A percentile compares a stretch with the other conserved stretches of the same genome.
phyloP scores from a whole-genome alignment of 2,329 filamentous ascomycete species.

The Fusarium zealandicum region DNA sequence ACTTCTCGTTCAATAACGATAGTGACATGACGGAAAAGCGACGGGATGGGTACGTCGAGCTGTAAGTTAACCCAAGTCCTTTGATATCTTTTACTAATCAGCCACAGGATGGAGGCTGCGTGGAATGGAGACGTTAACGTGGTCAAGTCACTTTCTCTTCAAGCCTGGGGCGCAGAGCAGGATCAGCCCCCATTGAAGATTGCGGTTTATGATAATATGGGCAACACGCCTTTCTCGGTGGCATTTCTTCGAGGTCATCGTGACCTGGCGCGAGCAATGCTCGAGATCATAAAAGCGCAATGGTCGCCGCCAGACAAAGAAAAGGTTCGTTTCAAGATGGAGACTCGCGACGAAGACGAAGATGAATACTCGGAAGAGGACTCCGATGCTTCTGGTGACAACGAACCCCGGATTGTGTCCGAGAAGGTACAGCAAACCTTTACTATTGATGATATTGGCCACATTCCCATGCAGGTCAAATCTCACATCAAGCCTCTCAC shows the following conservation, averaged over 20 bases:
- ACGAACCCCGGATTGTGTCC: constrained; percentile 54
- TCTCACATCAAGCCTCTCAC: constrained; percentile 64
- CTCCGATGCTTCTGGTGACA: constrained; percentile 42
- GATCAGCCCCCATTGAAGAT: constrained; percentile 69
- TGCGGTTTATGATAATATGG: constrained; percentile 60
- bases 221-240: constrained; percentile 70
- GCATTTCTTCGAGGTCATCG: constrained; percentile 72
- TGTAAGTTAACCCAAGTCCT: constrained; percentile 55
- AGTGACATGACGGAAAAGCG: constrained; percentile 63
- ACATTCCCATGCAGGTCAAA: constrained; percentile 72
- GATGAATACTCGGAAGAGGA: constrained; percentile 49
- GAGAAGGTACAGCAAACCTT: constrained; percentile 71
- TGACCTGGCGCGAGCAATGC: constrained; percentile 67
- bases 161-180: constrained; percentile 62
- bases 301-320: constrained; percentile 65
- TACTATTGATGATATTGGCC: constrained; percentile 78
- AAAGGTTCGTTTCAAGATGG: constrained; percentile 58
- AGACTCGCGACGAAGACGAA: constrained; percentile 47
- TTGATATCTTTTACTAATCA: constrained; percentile 13
- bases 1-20: constrained; percentile 60
- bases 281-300: constrained; percentile 75
- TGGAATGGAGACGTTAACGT: constrained; percentile 73
- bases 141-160: constrained; percentile 70
- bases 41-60: constrained; percentile 65
- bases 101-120: constrained; percentile 69